Percentiles rank a stretch among this genome's conserved stretches.
Evolutionary conservation across 768 basidiomycete genomes (phyloP).

Genomic region (Pulveroboletus sp.): DNA sequence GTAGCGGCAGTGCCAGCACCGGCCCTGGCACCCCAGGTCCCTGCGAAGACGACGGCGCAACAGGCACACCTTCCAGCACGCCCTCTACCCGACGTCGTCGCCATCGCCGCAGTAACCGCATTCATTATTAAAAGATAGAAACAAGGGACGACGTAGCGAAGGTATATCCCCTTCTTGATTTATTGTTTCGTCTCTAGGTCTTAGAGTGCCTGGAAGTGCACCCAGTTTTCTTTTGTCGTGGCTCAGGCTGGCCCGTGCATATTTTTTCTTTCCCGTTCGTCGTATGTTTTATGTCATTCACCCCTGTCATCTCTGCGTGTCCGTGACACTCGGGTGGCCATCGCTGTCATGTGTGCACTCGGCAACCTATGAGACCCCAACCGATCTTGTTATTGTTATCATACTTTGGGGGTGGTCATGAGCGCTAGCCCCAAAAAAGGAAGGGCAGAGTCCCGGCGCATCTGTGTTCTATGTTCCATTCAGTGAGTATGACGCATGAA

Average conservation of each 20-base stretch:
- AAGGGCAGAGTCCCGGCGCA: too few species aligned
- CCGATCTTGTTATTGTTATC: not conserved
- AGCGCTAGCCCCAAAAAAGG: not conserved
- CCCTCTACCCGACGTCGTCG: not conserved
- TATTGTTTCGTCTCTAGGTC: not conserved
- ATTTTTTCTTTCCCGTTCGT: not conserved
- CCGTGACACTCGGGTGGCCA: not conserved
- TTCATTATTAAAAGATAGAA: not conserved
- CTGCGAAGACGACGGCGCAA: not conserved
- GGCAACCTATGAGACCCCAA: not conserved
- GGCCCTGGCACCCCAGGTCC: not conserved
- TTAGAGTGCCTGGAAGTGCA: not conserved
- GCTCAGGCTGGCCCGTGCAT: not conserved
- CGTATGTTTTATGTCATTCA: not conserved
- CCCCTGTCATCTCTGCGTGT: not conserved
- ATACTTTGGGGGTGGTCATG: not conserved
- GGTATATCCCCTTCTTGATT: not conserved
- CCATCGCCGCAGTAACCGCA: slow-evolving; percentile 1
- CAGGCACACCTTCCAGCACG: not conserved
- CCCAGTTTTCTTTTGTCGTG: not conserved
- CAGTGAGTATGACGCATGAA: not conserved
- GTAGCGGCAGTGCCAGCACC: not conserved
- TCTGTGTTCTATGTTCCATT: not conserved
- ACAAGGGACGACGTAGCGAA: not conserved
- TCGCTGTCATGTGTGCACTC: not conserved